Evolutionary conservation across 371 early-diverging fungal genomes (phyloP).

Genomic region (Rhizopus stolonifer): DNA sequence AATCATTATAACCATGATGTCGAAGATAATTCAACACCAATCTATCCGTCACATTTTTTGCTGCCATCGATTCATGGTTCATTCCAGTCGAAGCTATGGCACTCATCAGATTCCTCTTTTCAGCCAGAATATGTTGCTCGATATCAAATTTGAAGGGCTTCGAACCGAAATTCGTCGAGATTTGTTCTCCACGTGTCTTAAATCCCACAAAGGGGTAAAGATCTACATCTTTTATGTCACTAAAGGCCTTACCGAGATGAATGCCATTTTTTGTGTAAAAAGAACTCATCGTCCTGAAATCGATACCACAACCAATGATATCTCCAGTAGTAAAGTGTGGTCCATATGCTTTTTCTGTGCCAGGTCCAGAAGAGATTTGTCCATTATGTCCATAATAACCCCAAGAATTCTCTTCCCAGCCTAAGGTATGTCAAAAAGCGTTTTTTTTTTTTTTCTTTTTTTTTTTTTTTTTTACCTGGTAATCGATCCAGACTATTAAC

Average conservation of each 20-base stretch:
- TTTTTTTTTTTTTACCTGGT: constrained; percentile 60
- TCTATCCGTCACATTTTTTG: constrained; percentile 36
- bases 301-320: constrained; percentile 88
- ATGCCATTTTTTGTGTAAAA: constrained; percentile 93
- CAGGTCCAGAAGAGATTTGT: constrained; percentile 73
- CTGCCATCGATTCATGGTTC: too few relatives aligned
- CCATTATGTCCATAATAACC: constrained; percentile 95
- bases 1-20: constrained; percentile 66
- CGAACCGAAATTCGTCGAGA: constrained; percentile 90
- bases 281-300: constrained; percentile 71
- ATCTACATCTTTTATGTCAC: constrained; percentile 27
- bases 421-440: constrained; percentile 25
- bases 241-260: constrained; percentile 62
- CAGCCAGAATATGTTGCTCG: constrained; percentile 56
- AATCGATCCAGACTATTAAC: constrained; percentile 62
- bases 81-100: neutral
- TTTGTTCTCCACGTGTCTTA: constrained; percentile 79
- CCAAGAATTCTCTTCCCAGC: constrained; percentile 82
- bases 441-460: neutral
- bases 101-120: constrained; percentile 4
- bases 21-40: constrained; percentile 68
- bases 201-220: constrained; percentile 87
- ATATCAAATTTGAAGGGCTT: constrained; percentile 83
- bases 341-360: constrained; percentile 81
- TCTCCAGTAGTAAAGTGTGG: constrained; percentile 91